Percentiles rank a stretch among this genome's conserved stretches.
phyloP scores from a whole-genome alignment of 192 early-diverging fungal genomes.

The Gorgonomyces haynaldii region DNA sequence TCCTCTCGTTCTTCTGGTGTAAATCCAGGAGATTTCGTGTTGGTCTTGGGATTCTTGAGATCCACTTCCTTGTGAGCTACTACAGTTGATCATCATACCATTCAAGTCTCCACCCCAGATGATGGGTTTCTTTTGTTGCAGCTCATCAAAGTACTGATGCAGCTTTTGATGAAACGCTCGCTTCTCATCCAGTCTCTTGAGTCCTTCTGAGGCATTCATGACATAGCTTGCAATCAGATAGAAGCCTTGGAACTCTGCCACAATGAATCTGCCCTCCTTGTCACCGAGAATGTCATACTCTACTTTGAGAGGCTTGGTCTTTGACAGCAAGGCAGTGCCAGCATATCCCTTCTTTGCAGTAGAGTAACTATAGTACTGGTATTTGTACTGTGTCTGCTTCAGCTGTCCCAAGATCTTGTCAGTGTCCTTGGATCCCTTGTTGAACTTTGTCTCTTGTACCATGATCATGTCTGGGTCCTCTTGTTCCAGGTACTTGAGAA shows the following conservation, averaged over 20 bases:
- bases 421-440: slow-evolving; percentile 42
- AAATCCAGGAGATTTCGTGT: slow-evolving; percentile 67
- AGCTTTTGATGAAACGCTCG: slow-evolving; percentile 53
- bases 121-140: slow-evolving; percentile 60
- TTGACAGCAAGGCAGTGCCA: slow-evolving; percentile 55
- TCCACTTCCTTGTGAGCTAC: slow-evolving; percentile 71
- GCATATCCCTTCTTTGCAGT: slow-evolving; percentile 67
- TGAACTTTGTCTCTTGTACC: slow-evolving; percentile 78
- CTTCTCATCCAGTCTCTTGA: slow-evolving; percentile 56
- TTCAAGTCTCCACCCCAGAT: slow-evolving; percentile 60
- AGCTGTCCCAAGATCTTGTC: slow-evolving; percentile 54
- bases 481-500: slow-evolving; percentile 9
- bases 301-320: slow-evolving; percentile 54
- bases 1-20: slow-evolving; percentile 68
- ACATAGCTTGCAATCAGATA: slow-evolving; percentile 41
- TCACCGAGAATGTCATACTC: slow-evolving; percentile 37
- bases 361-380: slow-evolving; percentile 41
- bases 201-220: slow-evolving; percentile 65
- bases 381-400: slow-evolving; percentile 28
- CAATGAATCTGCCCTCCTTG: slow-evolving; percentile 62
- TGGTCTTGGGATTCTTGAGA: slow-evolving; percentile 60
- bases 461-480: slow-evolving; percentile 64
- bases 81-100: slow-evolving; percentile 52
- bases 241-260: slow-evolving; percentile 43
- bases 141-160: slow-evolving; percentile 49